Evolutionary conservation across 164 flowering plant genomes (phyloP).

Genomic region (Amborella trichopoda): DNA sequence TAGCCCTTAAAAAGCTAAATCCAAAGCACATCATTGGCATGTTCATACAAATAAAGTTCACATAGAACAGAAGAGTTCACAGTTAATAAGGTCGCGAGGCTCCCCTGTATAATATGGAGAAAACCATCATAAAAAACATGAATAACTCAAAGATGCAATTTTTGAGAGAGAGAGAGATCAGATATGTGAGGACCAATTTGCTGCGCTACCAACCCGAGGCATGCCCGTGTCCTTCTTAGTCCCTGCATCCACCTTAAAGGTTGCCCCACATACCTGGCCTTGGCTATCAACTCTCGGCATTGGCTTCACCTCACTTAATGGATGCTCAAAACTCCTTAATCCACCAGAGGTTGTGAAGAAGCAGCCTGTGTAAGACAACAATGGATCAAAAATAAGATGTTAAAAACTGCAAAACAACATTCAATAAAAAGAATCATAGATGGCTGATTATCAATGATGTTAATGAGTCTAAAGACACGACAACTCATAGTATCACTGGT

Average conservation of each 20-base stretch:
- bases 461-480: too few relatives aligned
- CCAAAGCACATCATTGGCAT: too few relatives aligned
- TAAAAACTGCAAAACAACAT: too few relatives aligned
- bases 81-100: too few relatives aligned
- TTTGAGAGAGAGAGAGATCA: slow-evolving; percentile 13
- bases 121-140: neutral
- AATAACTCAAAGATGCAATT: neutral
- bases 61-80: too few relatives aligned
- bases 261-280: slow-evolving; percentile 85
- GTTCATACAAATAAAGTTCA: too few relatives aligned
- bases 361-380: slow-evolving; percentile 83
- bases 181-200: slow-evolving; percentile 74
- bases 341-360: slow-evolving; percentile 84
- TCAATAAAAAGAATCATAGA: too few relatives aligned
- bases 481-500: too few relatives aligned
- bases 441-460: too few relatives aligned
- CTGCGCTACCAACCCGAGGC: slow-evolving; percentile 92
- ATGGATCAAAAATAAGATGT: too few relatives aligned
- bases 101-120: too few relatives aligned
- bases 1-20: too few relatives aligned
- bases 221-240: slow-evolving; percentile 54
- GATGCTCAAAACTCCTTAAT: slow-evolving; percentile 81
- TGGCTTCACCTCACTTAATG: slow-evolving; percentile 74
- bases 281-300: slow-evolving; percentile 92
- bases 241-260: slow-evolving; percentile 68